These are phyloP conservation scores for Dioszegia aurantiaca DNA, from an alignment of 768 basidiomycete species.

Conservation along the genomic window DNA sequence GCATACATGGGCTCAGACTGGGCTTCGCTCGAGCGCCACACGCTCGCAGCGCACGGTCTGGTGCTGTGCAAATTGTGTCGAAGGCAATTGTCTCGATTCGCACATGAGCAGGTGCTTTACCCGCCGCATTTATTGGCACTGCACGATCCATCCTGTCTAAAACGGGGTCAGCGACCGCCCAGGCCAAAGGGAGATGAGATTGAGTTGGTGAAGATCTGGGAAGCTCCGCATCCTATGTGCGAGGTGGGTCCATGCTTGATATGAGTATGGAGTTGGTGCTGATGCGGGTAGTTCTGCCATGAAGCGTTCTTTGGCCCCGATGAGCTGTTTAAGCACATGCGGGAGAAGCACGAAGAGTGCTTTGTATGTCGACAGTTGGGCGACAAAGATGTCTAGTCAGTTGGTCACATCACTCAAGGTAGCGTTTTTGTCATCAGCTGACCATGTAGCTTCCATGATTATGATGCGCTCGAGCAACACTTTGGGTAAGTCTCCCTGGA, in stretches of 20 bases:
- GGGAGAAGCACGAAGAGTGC: slow-evolving; percentile 91
- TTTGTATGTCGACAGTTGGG: slow-evolving; percentile 86
- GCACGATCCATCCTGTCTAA: slow-evolving; percentile 71
- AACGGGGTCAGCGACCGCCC: slow-evolving; percentile 43
- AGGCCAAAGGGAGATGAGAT: slow-evolving; percentile 41
- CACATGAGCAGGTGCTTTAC: slow-evolving; percentile 90
- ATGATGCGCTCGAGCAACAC: slow-evolving; percentile 62
- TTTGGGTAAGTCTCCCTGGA: slow-evolving; percentile 34
- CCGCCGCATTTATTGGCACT: slow-evolving; percentile 62
- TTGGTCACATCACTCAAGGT: slow-evolving; percentile 30
- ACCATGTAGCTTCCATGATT: slow-evolving; percentile 68
- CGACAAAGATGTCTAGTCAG: slow-evolving; percentile 79
- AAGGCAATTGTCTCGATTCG: slow-evolving; percentile 84
- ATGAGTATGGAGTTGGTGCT: slow-evolving; percentile 1
- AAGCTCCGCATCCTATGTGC: slow-evolving; percentile 53
- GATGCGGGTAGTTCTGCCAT: slow-evolving; percentile 66
- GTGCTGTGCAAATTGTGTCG: slow-evolving; percentile 87
- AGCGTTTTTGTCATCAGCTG: background rate
- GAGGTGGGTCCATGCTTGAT: slow-evolving; percentile 35
- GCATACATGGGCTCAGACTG: slow-evolving; percentile 81
- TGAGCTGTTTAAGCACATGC: slow-evolving; percentile 89
- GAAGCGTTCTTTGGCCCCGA: slow-evolving; percentile 91
- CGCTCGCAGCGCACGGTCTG: slow-evolving; percentile 68
- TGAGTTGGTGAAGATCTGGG: slow-evolving; percentile 48
- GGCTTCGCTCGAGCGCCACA: slow-evolving; percentile 83